Base-by-base conservation (phyloP, 2,329 filamentous ascomycete genomes). In the Pseudogymnoascus sp. region DNA sequence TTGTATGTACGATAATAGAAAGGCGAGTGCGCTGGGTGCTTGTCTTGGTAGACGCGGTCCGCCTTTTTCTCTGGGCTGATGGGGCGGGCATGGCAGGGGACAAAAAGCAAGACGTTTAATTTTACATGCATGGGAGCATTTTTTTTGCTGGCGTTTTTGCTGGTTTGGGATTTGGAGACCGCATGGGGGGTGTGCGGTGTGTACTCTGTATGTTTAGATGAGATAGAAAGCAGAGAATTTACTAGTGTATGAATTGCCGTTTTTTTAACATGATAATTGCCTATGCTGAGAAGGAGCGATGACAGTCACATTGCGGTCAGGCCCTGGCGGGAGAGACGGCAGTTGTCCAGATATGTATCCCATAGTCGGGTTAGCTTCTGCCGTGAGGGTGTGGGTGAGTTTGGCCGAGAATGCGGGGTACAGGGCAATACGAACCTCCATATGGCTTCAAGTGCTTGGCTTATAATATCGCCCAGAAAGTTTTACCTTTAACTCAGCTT, bases 161-260 rank as follows among this genome's bases (percentile, higher is more conserved):
- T 55, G 44, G 44, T 12, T 55, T 6, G 27, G 44, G 44, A n/a
- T 17, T 51, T 13, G 44, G 44, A 12, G 44, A 21, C 44, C 44
- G 44, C 44, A 55, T n/a, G 10, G 12, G 44, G 27, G 25, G 25
- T 17, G 44, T 55, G 48, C 48, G 48, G 48, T 55, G 48, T 55
- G 48, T 55, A 55, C 48, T 33, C 29, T 55, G 48, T 55, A 55
- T 55, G 48, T 55, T 55, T 55, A 55, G 48, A 55, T 55, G 48
- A 55, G 48, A 55, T 55, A 55, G 48, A 55, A 27, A 3, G 48
- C 29, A 9, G 29, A 33, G 29, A 33, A 55, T 33, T 33, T 55
- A 55, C 29, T 55, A 33, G 48, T 33, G 29, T n/a, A 17, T 55
- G 25, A 55, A 7, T 17, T 33, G 15, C 29, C 2, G n/a, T 55